Evolutionary conservation across 495 filamentous ascomycete species (phyloP), one percentile per base, ranked within the genome.

Genomic region (Saxispiralis lemnorum): DNA sequence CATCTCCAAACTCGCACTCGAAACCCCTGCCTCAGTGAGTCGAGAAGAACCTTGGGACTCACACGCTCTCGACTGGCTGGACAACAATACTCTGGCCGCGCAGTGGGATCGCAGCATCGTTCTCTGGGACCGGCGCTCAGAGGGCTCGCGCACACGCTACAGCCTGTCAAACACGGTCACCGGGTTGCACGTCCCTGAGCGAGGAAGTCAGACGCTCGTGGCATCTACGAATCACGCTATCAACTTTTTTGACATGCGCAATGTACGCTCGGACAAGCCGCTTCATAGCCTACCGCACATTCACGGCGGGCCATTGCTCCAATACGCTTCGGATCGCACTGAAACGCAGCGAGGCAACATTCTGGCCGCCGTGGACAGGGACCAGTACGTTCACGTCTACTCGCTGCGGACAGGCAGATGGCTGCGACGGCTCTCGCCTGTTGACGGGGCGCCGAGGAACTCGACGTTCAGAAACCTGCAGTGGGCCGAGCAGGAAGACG

Each of bases 161-260:
- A 20, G 15, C 55, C 18, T 21, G 6, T 9, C 9, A 6, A 21
- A 9, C 21, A 31, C 2, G 10, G 16, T 21, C 11, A 21, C 21
- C 2, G 7, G 38, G 2, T 41, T 41, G 18, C 17, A 30, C 20
- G 10, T 30, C 59, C 40, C 40, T 43, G 3, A 34, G 21, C 14
- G 39, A 43, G 48, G 52, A 28, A 20, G 45, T 10, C 36, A 37
- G 1, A 38, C 42, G 10, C 1, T 63, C 12, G 43, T 61, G 3
- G 54, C 52, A 14, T 45, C 38, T 6, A 51, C 31, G 52, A 57
- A 3, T 21, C 56, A 10, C 4, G 47, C 31, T 41, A 54, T 41
- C 11, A 28, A 32, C n/a, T 20, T 61, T 20, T 61, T 56, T 41
- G 59, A 63, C 39, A 41, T 56, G 1, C 56, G 58, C 18, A 53